Percentiles rank a stretch among this genome's conserved stretches.
phyloP scores from a whole-genome alignment of 305 asterid genomes.

The Caryopteris hybrid region DNA sequence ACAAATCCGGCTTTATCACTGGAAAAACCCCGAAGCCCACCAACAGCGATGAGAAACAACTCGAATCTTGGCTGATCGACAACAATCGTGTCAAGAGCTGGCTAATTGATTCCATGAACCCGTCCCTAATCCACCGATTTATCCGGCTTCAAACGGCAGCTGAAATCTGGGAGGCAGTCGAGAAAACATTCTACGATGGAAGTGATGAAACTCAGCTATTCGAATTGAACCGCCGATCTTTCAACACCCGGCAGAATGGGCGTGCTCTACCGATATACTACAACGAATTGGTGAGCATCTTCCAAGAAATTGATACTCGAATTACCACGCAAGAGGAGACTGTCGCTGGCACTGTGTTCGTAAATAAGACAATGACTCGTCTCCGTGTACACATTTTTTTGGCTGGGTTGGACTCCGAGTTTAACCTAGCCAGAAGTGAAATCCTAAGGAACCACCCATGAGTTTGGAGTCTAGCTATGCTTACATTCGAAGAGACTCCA shows the following conservation, averaged over 20 bases:
- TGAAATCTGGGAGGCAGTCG: conserved; percentile 15
- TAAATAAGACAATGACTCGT: neutral
- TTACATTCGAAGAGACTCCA: neutral
- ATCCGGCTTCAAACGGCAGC: neutral
- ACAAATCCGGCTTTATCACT: neutral
- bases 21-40: neutral
- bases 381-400: neutral
- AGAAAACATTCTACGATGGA: conserved; percentile 9
- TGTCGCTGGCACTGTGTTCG: neutral
- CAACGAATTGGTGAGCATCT: neutral
- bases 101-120: conserved; percentile 11
- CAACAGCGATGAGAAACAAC: neutral
- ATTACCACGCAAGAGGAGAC: neutral
- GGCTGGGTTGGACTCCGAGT: conserved; percentile 5
- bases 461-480: neutral
- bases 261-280: neutral
- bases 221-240: neutral
- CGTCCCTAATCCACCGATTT: conserved; percentile 15
- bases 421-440: conserved; percentile 9
- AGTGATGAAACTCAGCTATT: neutral
- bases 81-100: neutral
- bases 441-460: neutral
- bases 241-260: neutral
- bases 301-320: neutral
- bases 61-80: neutral